Evolutionary conservation across 345 rosid genomes (phyloP), one percentile per base, ranked within the genome.

Genomic region (Pelargonium nanum): DNA sequence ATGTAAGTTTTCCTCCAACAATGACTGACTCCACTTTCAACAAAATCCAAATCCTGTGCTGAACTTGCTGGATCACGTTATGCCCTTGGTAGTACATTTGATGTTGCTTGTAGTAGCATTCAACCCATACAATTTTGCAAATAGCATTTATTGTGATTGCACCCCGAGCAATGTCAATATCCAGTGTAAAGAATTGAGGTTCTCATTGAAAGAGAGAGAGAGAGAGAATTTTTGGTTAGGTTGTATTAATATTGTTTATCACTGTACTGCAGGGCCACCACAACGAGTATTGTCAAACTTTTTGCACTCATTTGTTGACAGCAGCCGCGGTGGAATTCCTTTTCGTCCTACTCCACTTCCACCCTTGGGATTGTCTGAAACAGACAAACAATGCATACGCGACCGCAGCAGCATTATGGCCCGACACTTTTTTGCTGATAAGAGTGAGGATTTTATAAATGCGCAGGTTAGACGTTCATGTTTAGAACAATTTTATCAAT

Each of bases 331-430:
- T 61, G 89, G 87, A 57, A 72, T 86, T 61, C 96, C 99, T 65
- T 88, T 94, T 71, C 88, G 74, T 74, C 95, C 97, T 63, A 59
- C 92, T 62, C 83, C 87, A 30, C 80, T 94, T 56, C 97, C 99
- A 4, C 23, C 74, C 25, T 78, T 94, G 64, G 99, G 99, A 63
- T 71, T 94, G 73, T 94, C 99, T 53, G 79, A 78, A 74, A 81
- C 84, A 75, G 99, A 93, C 80, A 94, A 90, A 72, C 88, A 81
- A 70, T 94, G 99, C 73, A 90, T 94, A 72, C 97, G 95, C n/a
- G 93, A 94, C 66, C 99, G 99, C 57, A 90, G 96, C 77, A 87
- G 89, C 75, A 90, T 94, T 70, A 90, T 94, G 97, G 96, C 99
- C 32, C 82, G 97, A 0, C 99, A 94, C 58, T 78, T 94, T 72